phyloP scores from a whole-genome alignment of 2,329 filamentous ascomycete genomes.

The Scytalidium lignicola region DNA sequence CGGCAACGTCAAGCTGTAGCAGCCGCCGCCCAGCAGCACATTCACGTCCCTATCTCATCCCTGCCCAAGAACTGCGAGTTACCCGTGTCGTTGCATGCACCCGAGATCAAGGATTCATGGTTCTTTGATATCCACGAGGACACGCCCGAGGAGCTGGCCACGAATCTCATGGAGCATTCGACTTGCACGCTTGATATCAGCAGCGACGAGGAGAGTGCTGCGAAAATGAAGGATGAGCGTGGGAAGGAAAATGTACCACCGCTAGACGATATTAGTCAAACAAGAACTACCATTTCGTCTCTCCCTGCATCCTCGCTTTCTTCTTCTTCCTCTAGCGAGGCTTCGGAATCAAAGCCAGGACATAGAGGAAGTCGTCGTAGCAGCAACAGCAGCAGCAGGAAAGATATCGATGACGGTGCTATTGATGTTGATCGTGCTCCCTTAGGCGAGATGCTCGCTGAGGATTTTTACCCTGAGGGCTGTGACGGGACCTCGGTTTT shows the following conservation, averaged over 20 bases:
- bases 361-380: conserved; percentile 26
- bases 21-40: conserved; percentile 8
- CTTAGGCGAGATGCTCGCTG: conserved; percentile 60
- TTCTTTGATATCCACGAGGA: conserved; percentile 95
- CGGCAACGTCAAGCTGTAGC: conserved; percentile 14
- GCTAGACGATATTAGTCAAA: conserved; percentile 57
- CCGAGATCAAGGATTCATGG: conserved; percentile 63
- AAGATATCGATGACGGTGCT: conserved; percentile 46
- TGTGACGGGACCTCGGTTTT: conserved; percentile 59
- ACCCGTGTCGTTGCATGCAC: conserved; percentile 31
- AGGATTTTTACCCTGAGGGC: conserved; percentile 63
- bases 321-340: conserved; percentile 16
- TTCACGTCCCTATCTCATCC: neutral
- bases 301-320: conserved; percentile 1
- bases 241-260: conserved; percentile 96
- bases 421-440: conserved; percentile 61
- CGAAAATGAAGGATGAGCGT: conserved; percentile 51
- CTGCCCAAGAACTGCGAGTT: conserved; percentile 8
- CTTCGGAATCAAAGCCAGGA: conserved; percentile 24
- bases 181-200: conserved; percentile 84
- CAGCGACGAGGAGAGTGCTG: conserved; percentile 69
- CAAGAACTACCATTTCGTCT: conserved; percentile 25
- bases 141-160: conserved; percentile 81
- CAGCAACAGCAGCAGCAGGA: conserved; percentile 19
- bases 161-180: conserved; percentile 87